A percentile compares a stretch with the other conserved stretches of the same genome.
Evolutionary conservation across 257 asterid genomes (phyloP).

Genomic region (Nicotiana paniculata): DNA sequence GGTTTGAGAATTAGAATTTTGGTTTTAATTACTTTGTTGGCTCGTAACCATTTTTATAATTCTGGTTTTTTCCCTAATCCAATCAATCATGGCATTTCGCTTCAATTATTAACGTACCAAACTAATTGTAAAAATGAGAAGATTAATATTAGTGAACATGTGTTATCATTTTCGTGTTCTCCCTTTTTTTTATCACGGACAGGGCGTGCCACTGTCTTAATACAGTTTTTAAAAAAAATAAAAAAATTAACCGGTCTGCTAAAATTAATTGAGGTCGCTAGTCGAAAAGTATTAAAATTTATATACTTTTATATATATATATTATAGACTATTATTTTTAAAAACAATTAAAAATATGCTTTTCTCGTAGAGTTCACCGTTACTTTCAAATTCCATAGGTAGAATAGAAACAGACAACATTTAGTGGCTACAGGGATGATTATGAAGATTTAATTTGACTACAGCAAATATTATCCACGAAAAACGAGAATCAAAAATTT

Average conservation of each 20-base stretch:
- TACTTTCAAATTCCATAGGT: background rate
- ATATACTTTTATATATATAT: too few relatives aligned
- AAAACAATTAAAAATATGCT: too few relatives aligned
- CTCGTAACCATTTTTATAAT: too few relatives aligned
- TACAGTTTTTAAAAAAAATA: background rate
- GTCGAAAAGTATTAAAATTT: too few relatives aligned
- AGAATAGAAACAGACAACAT: background rate
- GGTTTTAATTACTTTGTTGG: too few relatives aligned
- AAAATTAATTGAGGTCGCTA: too few relatives aligned
- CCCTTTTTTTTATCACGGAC: background rate
- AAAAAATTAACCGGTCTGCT: too few relatives aligned
- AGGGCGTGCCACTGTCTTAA: background rate
- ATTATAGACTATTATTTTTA: too few relatives aligned
- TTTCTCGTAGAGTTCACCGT: background rate
- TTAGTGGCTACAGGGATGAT: background rate
- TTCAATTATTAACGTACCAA: background rate
- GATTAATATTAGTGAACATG: background rate
- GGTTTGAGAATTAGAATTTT: too few relatives aligned
- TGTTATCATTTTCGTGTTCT: background rate
- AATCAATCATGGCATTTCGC: background rate
- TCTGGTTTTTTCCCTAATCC: background rate
- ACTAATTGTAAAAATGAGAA: background rate
- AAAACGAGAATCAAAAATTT: background rate
- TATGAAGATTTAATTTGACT: background rate
- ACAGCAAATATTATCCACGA: background rate